Percentiles rank a stretch among this genome's conserved stretches.
phyloP scores from a whole-genome alignment of 2,329 filamentous ascomycete species.

The Colletotrichum horii region DNA sequence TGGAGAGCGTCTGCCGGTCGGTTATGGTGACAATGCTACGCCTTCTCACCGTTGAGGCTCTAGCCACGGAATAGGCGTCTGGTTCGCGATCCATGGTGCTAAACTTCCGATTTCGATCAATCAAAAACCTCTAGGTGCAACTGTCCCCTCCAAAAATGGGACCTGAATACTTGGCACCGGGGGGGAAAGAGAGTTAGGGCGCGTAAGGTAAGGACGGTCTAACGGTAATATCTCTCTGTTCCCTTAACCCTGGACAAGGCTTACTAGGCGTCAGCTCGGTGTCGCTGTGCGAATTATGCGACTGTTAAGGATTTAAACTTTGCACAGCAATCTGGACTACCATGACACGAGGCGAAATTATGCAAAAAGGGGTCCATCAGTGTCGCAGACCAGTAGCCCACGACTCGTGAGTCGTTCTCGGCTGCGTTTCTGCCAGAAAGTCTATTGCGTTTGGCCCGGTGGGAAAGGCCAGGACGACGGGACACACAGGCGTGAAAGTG shows the following conservation, averaged over 20 bases:
- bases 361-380: not conserved
- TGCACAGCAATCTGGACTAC: not conserved
- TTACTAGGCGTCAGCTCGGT: not conserved
- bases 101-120: not conserved
- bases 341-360: not conserved
- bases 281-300: not conserved
- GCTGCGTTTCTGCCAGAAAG: not conserved
- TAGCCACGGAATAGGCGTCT: not conserved
- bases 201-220: not conserved
- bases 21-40: not conserved
- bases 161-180: not conserved
- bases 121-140: not conserved
- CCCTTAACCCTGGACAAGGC: not conserved
- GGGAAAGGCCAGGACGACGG: not conserved
- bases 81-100: not conserved
- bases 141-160: not conserved
- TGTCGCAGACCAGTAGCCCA: not conserved
- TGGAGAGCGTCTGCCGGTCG: not conserved
- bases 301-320: not conserved
- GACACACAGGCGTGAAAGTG: not conserved
- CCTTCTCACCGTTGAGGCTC: not conserved
- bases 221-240: not conserved
- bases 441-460: not conserved
- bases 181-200: not conserved
- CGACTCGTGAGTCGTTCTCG: constrained; percentile 6